A percentile compares a stretch with the other conserved stretches of the same genome.
Conservation (phyloP, 2,329 filamentous ascomycete species). For the Clarireedia homoeocarpa region DNA sequence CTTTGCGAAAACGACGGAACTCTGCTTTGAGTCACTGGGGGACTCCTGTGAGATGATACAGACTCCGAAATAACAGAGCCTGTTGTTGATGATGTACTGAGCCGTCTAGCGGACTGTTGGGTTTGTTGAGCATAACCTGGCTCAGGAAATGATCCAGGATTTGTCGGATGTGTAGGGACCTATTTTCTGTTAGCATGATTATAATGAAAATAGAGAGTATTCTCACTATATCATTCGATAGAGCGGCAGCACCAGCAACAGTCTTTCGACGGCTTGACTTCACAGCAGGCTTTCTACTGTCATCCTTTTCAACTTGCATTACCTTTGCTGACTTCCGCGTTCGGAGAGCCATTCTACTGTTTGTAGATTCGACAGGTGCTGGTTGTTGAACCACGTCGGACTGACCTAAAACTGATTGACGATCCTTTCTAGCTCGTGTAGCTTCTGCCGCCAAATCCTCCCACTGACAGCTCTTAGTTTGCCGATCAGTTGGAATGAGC, state of each 20-base stretch:
- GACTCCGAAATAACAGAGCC: constrained; percentile 25
- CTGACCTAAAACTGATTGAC: constrained; percentile 46
- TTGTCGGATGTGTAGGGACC: neutral
- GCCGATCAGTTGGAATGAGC: constrained; percentile 67
- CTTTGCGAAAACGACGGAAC: constrained; percentile 27
- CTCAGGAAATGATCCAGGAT: constrained; percentile 26
- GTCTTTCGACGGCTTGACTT: constrained; percentile 50
- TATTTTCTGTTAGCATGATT: neutral
- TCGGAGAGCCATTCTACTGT: constrained; percentile 64
- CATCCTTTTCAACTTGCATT: constrained; percentile 44
- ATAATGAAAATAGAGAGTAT: neutral
- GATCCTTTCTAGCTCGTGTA: constrained; percentile 54
- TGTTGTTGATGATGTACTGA: constrained; percentile 38
- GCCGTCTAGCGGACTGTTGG: constrained; percentile 30
- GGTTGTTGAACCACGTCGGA: constrained; percentile 22
- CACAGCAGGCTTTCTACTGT: constrained; percentile 31
- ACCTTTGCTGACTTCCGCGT: constrained; percentile 56
- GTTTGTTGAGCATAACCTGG: constrained; percentile 21
- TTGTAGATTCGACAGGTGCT: constrained; percentile 30
- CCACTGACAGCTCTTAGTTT: constrained; percentile 66
- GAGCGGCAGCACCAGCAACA: constrained; percentile 43
- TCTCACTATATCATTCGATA: constrained; percentile 38
- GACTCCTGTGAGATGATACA: constrained; percentile 13
- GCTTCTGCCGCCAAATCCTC: constrained; percentile 72
- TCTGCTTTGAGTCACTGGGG: constrained; percentile 15